phyloP scores from a whole-genome alignment of 352 stramenopile species.

The Saprolegnia diclina region DNA sequence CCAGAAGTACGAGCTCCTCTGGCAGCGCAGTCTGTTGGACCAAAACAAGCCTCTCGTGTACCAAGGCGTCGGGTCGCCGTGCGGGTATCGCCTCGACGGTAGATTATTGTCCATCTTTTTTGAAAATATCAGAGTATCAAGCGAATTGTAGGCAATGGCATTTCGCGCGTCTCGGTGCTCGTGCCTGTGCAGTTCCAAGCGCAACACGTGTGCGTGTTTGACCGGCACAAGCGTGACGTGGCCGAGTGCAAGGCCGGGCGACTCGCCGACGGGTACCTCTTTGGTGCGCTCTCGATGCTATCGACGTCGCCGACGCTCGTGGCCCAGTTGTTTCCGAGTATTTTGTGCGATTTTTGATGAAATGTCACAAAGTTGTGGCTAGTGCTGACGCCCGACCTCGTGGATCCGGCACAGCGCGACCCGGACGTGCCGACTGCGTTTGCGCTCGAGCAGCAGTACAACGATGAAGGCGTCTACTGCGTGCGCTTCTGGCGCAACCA shows the following conservation, averaged over 20 bases:
- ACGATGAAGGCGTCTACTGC: conserved; percentile 83
- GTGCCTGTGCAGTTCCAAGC: conserved; percentile 75
- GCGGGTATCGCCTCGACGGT: conserved; percentile 62
- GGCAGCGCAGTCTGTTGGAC: conserved; percentile 76
- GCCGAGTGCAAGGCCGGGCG: conserved; percentile 52
- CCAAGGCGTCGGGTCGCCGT: conserved; percentile 57
- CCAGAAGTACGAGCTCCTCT: conserved; percentile 76
- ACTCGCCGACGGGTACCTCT: conserved; percentile 72
- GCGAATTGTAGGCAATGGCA: conserved; percentile 31
- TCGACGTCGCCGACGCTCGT: conserved; percentile 68
- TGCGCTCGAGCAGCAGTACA: conserved; percentile 79
- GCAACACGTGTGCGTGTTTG: conserved; percentile 72
- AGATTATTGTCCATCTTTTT: conserved; percentile 27
- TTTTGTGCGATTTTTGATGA: background rate
- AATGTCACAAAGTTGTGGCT: conserved; percentile 41
- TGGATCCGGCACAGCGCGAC: conserved; percentile 28
- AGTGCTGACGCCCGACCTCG: conserved; percentile 48
- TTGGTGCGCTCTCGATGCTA: conserved; percentile 73
- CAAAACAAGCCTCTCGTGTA: conserved; percentile 75
- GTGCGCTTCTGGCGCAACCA: conserved; percentile 83
- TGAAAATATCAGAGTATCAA: no score
- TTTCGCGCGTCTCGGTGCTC: conserved; percentile 68
- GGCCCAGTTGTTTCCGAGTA: conserved; percentile 58
- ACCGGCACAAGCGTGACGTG: conserved; percentile 53
- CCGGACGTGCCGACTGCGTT: conserved; percentile 40